Conservation (phyloP, 257 asterid genomes). For the Plantago major region DNA sequence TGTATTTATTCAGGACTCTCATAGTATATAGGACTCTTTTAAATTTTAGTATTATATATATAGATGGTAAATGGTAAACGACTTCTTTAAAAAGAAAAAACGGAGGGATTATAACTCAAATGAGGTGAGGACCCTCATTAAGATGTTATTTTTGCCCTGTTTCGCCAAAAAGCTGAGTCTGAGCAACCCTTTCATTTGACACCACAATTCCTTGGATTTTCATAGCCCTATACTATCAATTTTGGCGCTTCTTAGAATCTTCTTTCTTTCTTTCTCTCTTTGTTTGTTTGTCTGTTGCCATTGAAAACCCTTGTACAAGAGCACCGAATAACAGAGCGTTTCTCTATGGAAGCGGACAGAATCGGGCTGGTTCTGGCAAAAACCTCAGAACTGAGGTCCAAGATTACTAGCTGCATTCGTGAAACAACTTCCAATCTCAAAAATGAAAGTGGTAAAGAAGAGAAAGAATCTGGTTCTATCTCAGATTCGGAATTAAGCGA, state of each 20-base stretch:
- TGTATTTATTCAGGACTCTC: too few relatives aligned
- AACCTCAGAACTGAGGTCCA: constrained; percentile 46
- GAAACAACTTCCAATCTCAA: background rate
- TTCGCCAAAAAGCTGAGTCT: constrained; percentile 13
- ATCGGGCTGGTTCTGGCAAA: constrained; percentile 43
- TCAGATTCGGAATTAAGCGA: constrained; percentile 22
- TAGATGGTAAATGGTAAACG: too few relatives aligned
- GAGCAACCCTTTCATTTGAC: constrained; percentile 14
- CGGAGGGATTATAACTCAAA: too few relatives aligned
- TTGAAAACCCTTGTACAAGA: too few relatives aligned
- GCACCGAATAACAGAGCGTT: background rate
- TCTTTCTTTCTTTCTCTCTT: too few relatives aligned
- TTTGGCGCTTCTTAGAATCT: constrained; percentile 32
- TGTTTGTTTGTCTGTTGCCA: too few relatives aligned
- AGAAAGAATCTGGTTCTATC: constrained; percentile 15
- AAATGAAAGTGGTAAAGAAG: constrained; percentile 7
- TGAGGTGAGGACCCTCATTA: too few relatives aligned
- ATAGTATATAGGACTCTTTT: too few relatives aligned
- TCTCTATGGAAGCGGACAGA: constrained; percentile 38
- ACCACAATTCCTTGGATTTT: constrained; percentile 35
- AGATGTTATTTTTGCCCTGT: constrained; percentile 3
- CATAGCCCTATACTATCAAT: constrained; percentile 1
- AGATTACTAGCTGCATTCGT: constrained; percentile 40
- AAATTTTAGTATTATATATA: too few relatives aligned
- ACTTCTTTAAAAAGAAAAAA: too few relatives aligned